These are phyloP conservation scores for Cystobasidium sp. DNA, from an alignment of 1,284 basidiomycete genomes.

Conservation along the genomic window DNA sequence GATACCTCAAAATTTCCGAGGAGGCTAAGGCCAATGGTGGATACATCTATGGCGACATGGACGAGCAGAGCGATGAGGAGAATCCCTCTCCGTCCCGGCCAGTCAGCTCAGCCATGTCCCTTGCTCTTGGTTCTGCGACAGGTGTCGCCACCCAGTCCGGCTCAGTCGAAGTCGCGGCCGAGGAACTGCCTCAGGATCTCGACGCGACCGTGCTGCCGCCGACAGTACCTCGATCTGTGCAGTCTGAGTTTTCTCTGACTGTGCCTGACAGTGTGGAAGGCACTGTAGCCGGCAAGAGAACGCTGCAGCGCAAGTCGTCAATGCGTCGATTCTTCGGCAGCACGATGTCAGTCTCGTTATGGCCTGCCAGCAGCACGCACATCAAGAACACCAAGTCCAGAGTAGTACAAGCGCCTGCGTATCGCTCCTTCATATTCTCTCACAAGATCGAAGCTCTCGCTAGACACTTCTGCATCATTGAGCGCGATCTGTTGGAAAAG, in stretches of 20 bases:
- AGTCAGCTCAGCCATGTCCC: background rate
- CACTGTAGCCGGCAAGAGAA: background rate
- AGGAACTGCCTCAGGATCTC: background rate
- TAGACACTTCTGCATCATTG: constrained; percentile 82
- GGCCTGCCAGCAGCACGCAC: constrained; percentile 1
- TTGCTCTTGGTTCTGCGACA: background rate
- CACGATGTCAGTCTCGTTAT: constrained; percentile 10
- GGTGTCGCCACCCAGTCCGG: background rate
- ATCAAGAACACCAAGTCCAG: background rate
- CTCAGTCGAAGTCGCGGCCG: background rate
- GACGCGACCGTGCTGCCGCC: background rate
- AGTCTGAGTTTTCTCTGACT: background rate
- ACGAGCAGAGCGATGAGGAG: constrained; percentile 61
- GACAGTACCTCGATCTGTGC: background rate
- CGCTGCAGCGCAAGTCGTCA: constrained; percentile 28
- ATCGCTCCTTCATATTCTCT: constrained; percentile 36
- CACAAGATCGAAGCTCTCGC: constrained; percentile 66
- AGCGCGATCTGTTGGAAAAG: constrained; percentile 78
- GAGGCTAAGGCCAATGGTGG: constrained; percentile 53
- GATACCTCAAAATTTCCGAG: constrained; percentile 75
- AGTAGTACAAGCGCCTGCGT: background rate
- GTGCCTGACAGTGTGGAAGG: background rate
- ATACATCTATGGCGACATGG: constrained; percentile 27
- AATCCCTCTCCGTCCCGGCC: constrained; percentile 55
- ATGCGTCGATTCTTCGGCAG: constrained; percentile 37